Evolutionary conservation across 2,329 filamentous ascomycete species (phyloP).

Genomic region (Claviceps arundinis): DNA sequence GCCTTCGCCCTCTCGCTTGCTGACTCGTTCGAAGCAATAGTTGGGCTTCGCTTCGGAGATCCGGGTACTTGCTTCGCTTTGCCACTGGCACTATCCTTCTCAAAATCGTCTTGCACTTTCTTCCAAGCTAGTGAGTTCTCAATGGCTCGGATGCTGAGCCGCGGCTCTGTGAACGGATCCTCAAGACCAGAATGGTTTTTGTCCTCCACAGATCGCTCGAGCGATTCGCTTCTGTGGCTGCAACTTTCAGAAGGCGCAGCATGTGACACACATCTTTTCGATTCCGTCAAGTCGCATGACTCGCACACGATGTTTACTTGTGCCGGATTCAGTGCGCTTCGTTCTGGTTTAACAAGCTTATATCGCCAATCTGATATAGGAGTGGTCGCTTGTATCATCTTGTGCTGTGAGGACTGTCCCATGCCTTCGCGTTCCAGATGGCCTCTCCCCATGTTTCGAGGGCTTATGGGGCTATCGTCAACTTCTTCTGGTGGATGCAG

Average conservation of each 20-base stretch:
- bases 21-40: background rate
- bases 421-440: background rate
- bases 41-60: background rate
- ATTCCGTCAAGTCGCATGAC: slow-evolving; percentile 7
- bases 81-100: slow-evolving; percentile 3
- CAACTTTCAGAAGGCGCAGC: background rate
- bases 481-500: background rate
- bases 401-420: background rate
- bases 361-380: slow-evolving; percentile 8
- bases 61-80: background rate
- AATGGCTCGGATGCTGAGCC: slow-evolving; percentile 15
- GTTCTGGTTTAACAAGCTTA: background rate
- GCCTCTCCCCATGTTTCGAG: background rate
- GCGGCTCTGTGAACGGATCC: slow-evolving; percentile 7
- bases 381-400: background rate
- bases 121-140: slow-evolving; percentile 16
- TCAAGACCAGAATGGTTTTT: background rate
- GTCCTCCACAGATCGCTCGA: background rate
- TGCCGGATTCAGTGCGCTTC: background rate
- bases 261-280: background rate
- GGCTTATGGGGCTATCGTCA: background rate
- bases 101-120: slow-evolving; percentile 10
- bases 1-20: background rate
- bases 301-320: slow-evolving; percentile 1
- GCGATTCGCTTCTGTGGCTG: slow-evolving; percentile 1